These are phyloP conservation scores for Salix caprea DNA, from an alignment of 345 rosid genomes.

Conservation along the genomic window DNA sequence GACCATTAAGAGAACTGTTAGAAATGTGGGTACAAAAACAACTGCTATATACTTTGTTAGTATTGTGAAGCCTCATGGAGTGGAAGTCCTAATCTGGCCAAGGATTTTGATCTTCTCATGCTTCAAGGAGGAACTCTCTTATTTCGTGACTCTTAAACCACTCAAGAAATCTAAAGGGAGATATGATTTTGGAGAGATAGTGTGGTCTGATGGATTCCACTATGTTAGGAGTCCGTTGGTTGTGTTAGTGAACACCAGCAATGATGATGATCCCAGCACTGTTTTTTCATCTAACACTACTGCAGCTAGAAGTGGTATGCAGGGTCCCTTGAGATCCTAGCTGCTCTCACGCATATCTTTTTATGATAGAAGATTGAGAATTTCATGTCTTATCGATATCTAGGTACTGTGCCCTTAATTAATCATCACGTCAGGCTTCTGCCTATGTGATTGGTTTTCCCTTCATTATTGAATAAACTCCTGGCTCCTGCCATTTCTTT, in stretches of 20 bases:
- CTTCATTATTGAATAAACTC: no score
- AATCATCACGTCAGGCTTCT: no score
- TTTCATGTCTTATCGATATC: no score
- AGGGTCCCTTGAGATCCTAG: no score
- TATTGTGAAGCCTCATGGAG: slow-evolving; percentile 47
- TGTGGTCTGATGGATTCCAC: slow-evolving; percentile 60
- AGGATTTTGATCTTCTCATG: slow-evolving; percentile 38
- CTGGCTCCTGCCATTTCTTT: no score
- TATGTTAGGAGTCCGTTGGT: slow-evolving; percentile 56
- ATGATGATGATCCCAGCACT: neutral
- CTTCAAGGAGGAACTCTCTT: slow-evolving; percentile 33
- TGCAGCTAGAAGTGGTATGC: no score
- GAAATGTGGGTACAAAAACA: slow-evolving; percentile 44
- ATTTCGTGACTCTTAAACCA: slow-evolving; percentile 47
- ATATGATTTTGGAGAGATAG: slow-evolving; percentile 60
- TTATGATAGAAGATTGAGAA: no score
- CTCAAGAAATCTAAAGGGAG: slow-evolving; percentile 41
- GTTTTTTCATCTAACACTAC: no score
- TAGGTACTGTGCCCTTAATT: no score
- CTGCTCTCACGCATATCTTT: no score
- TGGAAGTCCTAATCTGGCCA: slow-evolving; percentile 60
- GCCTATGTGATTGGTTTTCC: no score
- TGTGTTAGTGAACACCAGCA: slow-evolving; percentile 36
- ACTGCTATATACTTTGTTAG: slow-evolving; percentile 34
- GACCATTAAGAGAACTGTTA: slow-evolving; percentile 49